Base-by-base conservation (phyloP, 2,329 filamentous ascomycete genomes). In the Nemania diffusa region DNA sequence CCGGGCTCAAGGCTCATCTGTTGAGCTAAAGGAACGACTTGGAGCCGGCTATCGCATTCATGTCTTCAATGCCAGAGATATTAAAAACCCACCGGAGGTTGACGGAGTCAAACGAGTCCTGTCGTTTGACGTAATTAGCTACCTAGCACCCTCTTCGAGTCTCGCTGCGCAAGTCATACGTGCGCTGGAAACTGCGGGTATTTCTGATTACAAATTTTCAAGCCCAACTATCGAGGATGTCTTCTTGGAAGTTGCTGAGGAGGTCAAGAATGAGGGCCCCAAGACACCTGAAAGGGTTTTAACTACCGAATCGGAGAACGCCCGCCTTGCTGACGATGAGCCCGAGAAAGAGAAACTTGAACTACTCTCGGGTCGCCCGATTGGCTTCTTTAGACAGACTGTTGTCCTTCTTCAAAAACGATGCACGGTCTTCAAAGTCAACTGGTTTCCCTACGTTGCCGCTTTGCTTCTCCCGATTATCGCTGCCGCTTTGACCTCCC, bases 191-290 rank as follows among this genome's bases (percentile, higher is more conserved):
- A 79, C 83, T 0, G 82, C 84, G 1, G 88, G 88, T 0, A 85
- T 97, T 46, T 84, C 84, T 17, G 91, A 97, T 65, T 97, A 97
- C 77, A 90, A 94, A 65, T 92, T 97, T 71, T 92, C 91, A 17
- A 93, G 93, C 0, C 95, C 94, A 0, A 97, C 93, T 0, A 94
- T 97, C 46, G 95, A 97, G 77, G 94, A 97, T 72, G 94, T 97
- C 0, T 97, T 97, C 78, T 81, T 97, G 26, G 90, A 92, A 71
- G 84, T 97, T 44, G 93, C 94, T 0, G 92, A 95, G 74, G 94
- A 97, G 77, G 86, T 93, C 66, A 85, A 84, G 64, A 84, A 84
- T 5, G 87, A 91, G 70, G 79, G 37, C 48, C 52, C 69, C 46
- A 55, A 67, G 26, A 62, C 50, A 22, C 64, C 65, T 26, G 34